These are phyloP conservation scores for Haplographium delicatum DNA, from an alignment of 495 filamentous ascomycete genomes.

Conservation along the genomic window DNA sequence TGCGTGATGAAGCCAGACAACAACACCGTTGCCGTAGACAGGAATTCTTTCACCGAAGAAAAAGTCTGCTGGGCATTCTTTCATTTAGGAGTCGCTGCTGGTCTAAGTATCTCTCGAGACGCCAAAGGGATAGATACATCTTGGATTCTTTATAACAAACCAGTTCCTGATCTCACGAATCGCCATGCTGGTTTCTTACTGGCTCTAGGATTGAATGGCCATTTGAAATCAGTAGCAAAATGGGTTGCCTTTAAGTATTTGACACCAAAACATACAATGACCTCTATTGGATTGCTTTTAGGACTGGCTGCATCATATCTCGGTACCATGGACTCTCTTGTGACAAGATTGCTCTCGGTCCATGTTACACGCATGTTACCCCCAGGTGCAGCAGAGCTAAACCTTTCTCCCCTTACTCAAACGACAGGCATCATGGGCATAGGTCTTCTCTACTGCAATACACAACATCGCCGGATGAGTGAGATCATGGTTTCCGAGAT, in stretches of 20 bases:
- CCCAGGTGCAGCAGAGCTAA: constrained; percentile 84
- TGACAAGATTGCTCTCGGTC: constrained; percentile 93
- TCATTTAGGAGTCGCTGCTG: constrained; percentile 87
- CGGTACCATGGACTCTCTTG: constrained; percentile 92
- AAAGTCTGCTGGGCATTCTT: constrained; percentile 98
- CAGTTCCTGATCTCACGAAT: constrained; percentile 77
- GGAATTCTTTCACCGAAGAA: constrained; percentile 78
- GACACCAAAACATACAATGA: constrained; percentile 98
- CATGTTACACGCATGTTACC: constrained; percentile 94
- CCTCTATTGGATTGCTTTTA: constrained; percentile 88
- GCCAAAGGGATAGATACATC: constrained; percentile 95
- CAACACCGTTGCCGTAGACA: constrained; percentile 83
- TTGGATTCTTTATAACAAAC: constrained; percentile 98
- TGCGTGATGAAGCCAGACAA: constrained; percentile 89
- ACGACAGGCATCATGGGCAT: constrained; percentile 98
- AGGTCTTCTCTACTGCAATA: constrained; percentile 88
- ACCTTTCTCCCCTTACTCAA: constrained; percentile 88
- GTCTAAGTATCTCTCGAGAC: constrained; percentile 80
- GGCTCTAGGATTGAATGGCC: constrained; percentile 90
- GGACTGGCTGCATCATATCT: constrained; percentile 90
- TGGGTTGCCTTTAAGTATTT: constrained; percentile 99
- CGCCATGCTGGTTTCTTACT: constrained; percentile 91
- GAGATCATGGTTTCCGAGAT: constrained; percentile 98
- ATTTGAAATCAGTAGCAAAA: constrained; percentile 87
- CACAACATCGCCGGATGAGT: constrained; percentile 96